Percentiles rank a stretch among this genome's conserved stretches.
Conservation (phyloP, 2,329 filamentous ascomycete genomes). For the Fusarium sp. region DNA sequence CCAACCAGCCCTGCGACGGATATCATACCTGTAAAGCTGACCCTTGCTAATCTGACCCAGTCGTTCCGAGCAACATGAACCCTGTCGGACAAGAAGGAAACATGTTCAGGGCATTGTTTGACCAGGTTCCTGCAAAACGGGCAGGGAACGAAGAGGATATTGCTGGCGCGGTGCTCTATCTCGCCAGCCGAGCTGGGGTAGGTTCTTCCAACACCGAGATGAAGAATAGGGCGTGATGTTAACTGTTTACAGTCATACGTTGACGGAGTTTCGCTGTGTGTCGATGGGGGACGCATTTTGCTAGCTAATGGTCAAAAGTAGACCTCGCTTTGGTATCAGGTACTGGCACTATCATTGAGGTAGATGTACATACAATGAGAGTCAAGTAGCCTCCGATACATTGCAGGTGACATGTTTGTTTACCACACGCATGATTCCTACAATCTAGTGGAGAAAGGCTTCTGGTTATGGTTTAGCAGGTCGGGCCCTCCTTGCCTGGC, state of each 20-base stretch:
- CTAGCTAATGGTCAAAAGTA: constrained; percentile 46
- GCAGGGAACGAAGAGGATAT: constrained; percentile 48
- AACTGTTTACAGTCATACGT: constrained; percentile 42
- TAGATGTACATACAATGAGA: not conserved
- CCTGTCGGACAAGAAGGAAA: constrained; percentile 47
- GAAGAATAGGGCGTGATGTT: not conserved
- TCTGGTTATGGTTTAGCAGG: not conserved
- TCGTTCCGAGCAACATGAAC: constrained; percentile 51
- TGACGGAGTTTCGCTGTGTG: constrained; percentile 46
- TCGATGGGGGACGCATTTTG: constrained; percentile 47
- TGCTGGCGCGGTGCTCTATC: constrained; percentile 45
- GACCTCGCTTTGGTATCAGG: not conserved
- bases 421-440: not conserved
- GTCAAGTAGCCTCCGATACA: not conserved
- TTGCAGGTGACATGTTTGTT: not conserved
- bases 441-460: not conserved
- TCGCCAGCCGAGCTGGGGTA: constrained; percentile 48
- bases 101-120: constrained; percentile 48
- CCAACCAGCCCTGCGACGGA: no score
- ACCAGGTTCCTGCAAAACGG: constrained; percentile 48
- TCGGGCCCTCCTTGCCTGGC: not conserved
- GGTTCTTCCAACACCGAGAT: constrained; percentile 10
- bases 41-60: constrained; percentile 24
- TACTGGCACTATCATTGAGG: not conserved
- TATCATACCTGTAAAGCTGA: not conserved